Conservation (phyloP, 176 grass and related monocot species). For the bread wheat (Triticum aestivum) region DNA sequence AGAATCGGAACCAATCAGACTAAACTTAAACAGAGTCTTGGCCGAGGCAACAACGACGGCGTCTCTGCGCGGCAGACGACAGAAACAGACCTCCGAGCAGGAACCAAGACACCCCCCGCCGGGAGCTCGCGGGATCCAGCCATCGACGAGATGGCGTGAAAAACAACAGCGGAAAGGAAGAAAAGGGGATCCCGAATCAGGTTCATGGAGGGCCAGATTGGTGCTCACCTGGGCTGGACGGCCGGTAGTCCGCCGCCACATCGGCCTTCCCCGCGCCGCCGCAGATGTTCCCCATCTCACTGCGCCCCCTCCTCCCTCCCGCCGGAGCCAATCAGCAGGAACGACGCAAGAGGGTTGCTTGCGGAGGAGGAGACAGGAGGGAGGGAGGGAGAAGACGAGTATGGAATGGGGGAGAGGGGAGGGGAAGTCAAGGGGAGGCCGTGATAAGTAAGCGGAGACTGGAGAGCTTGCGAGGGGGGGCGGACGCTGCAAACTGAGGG, state of each 20-base stretch:
- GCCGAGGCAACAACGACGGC: background rate
- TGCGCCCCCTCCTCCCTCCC: background rate
- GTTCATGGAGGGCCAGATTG: background rate
- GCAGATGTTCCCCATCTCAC: constrained; percentile 71
- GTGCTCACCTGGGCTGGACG: constrained; percentile 53
- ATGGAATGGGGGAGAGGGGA: background rate
- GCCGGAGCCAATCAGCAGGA: background rate
- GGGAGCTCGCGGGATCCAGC: background rate
- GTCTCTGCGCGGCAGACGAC: background rate
- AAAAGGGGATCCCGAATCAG: background rate
- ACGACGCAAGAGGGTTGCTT: background rate
- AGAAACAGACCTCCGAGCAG: background rate
- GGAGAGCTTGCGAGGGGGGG: background rate
- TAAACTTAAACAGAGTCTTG: background rate
- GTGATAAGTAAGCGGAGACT: constrained; percentile 35
- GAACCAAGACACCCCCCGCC: background rate
- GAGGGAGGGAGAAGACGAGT: background rate
- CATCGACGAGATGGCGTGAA: background rate
- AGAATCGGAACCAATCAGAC: background rate
- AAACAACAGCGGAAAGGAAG: background rate
- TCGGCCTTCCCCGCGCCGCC: constrained; percentile 29
- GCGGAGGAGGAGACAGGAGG: background rate
- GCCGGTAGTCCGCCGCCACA: constrained; percentile 37
- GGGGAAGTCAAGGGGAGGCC: background rate
- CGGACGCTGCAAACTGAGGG: background rate